phyloP scores from a whole-genome alignment of 148 eudicot genomes.

The Heliosperma pusillum region DNA sequence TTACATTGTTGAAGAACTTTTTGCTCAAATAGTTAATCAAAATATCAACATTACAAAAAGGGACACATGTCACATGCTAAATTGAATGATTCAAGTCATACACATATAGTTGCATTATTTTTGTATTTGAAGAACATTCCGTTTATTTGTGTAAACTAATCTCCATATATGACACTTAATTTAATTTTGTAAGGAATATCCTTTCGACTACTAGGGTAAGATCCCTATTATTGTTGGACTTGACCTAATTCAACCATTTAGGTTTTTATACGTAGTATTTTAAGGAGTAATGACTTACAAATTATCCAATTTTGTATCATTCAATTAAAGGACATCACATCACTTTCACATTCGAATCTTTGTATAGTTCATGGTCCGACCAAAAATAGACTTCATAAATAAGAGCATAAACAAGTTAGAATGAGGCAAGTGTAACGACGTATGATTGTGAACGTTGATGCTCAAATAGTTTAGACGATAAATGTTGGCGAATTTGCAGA shows the following conservation, averaged over 20 bases:
- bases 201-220: not conserved
- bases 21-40: too few relatives aligned
- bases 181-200: not conserved
- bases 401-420: constrained; percentile 3
- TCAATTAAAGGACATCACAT: not conserved
- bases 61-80: too few relatives aligned
- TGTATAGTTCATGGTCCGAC: not conserved
- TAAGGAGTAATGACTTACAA: not conserved
- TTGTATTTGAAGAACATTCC: not conserved
- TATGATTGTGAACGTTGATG: not conserved
- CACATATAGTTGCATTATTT: too few relatives aligned
- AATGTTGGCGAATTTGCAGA: not conserved
- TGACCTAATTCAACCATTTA: not conserved
- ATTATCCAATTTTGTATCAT: not conserved
- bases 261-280: not conserved
- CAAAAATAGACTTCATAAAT: not conserved
- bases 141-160: not conserved
- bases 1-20: too few relatives aligned
- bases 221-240: not conserved
- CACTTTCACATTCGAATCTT: constrained; percentile 1
- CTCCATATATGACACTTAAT: not conserved
- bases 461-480: constrained; percentile 11
- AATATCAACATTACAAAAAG: too few relatives aligned
- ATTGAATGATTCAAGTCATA: too few relatives aligned
- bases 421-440: constrained; percentile 7